Percentiles rank a stretch among this genome's conserved stretches.
Conservation (phyloP, 345 rosid genomes). For the Linum trigynum region DNA sequence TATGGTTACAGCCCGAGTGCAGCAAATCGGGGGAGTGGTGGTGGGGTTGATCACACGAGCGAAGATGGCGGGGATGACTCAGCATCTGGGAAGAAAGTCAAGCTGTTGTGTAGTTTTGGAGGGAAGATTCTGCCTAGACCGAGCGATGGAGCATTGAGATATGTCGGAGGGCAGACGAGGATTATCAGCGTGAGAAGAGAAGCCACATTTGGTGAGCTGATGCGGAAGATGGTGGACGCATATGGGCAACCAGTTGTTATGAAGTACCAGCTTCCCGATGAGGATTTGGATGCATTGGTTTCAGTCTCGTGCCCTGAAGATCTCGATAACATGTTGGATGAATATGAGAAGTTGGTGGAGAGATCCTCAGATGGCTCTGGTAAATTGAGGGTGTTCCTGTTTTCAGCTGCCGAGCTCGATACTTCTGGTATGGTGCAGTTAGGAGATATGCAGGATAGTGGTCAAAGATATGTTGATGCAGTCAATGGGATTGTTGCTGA, state of each 20-base stretch:
- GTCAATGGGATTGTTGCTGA: conserved; percentile 44
- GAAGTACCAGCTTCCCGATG: conserved; percentile 78
- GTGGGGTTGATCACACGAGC: conserved; percentile 32
- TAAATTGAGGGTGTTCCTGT: conserved; percentile 62
- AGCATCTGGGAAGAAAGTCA: conserved; percentile 46
- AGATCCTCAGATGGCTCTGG: conserved; percentile 61
- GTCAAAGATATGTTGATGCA: conserved; percentile 63
- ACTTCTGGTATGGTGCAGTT: conserved; percentile 36
- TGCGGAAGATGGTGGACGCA: conserved; percentile 44
- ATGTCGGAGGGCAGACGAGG: conserved; percentile 70
- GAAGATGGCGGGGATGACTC: conserved; percentile 58
- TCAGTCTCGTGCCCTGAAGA: conserved; percentile 69
- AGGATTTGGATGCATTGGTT: conserved; percentile 77
- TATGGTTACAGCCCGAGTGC: conserved; percentile 15
- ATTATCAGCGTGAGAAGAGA: conserved; percentile 50
- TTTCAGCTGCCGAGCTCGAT: conserved; percentile 45
- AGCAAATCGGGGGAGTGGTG: conserved; percentile 25
- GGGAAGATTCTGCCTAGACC: conserved; percentile 80
- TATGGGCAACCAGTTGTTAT: conserved; percentile 49
- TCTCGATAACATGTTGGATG: conserved; percentile 77
- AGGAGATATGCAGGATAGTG: conserved; percentile 46
- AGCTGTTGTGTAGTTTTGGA: conserved; percentile 67
- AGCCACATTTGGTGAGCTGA: conserved; percentile 39
- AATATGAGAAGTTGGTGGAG: conserved; percentile 56
- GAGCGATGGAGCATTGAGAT: conserved; percentile 63